Evolutionary conservation across 306 rosid genomes (phyloP).

Genomic region (Cucurbita moschata): DNA sequence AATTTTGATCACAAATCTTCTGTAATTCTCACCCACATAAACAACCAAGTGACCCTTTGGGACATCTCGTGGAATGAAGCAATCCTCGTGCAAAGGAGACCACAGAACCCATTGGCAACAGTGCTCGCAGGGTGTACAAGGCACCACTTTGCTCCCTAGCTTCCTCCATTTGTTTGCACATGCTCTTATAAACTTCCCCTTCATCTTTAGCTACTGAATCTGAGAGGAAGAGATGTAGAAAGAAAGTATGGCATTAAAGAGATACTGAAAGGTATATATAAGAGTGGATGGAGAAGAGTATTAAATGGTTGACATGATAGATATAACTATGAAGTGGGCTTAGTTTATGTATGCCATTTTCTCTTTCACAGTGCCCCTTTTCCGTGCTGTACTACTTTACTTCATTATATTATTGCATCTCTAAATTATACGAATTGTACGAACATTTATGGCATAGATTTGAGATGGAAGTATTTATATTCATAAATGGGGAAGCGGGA

Average conservation of each 20-base stretch:
- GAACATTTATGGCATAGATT: constrained; percentile 33
- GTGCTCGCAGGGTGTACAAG: constrained; percentile 31
- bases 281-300: constrained; percentile 28
- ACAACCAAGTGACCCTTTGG: constrained; percentile 93
- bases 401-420: constrained; percentile 6
- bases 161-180: constrained; percentile 70
- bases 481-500: neutral
- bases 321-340: constrained; percentile 21
- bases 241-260: constrained; percentile 15
- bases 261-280: constrained; percentile 45
- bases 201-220: constrained; percentile 12
- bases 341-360: neutral
- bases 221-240: constrained; percentile 6
- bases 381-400: constrained; percentile 21
- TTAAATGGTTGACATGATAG: constrained; percentile 47
- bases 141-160: constrained; percentile 30
- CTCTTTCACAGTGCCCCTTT: constrained; percentile 10
- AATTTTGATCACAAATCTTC: constrained; percentile 65
- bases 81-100: constrained; percentile 28
- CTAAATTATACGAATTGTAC: constrained; percentile 48
- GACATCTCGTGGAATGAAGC: constrained; percentile 69
- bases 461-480: neutral
- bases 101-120: constrained; percentile 45
- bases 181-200: constrained; percentile 32
- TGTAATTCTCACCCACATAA: constrained; percentile 59